Evolutionary conservation across 192 early-diverging fungal species (phyloP).

Genomic region (Thamnidium elegans): DNA sequence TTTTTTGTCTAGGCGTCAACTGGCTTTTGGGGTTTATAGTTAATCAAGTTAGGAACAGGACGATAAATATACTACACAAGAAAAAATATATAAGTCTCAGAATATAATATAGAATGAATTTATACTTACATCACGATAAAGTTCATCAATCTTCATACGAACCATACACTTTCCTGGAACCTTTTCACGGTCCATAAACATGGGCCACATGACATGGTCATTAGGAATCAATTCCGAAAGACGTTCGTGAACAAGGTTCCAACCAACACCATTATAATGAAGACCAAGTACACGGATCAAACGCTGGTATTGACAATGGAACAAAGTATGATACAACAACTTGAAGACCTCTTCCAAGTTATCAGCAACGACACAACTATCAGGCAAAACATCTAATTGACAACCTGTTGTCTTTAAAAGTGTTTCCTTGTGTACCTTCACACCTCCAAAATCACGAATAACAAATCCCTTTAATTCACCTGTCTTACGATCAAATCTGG

Average conservation of each 20-base stretch:
- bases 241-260: slow-evolving; percentile 52
- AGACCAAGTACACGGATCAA: slow-evolving; percentile 56
- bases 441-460: slow-evolving; percentile 67
- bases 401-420: slow-evolving; percentile 44
- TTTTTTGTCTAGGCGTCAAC: neutral
- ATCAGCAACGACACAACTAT: slow-evolving; percentile 52
- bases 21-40: slow-evolving; percentile 18
- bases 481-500: slow-evolving; percentile 48
- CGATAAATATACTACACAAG: slow-evolving; percentile 38
- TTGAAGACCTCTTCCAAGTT: slow-evolving; percentile 40
- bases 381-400: slow-evolving; percentile 51
- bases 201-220: slow-evolving; percentile 40
- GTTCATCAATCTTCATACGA: slow-evolving; percentile 63
- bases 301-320: slow-evolving; percentile 58
- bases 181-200: slow-evolving; percentile 42
- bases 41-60: slow-evolving; percentile 36
- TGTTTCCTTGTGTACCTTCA: slow-evolving; percentile 57
- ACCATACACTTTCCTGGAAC: slow-evolving; percentile 62
- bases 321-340: slow-evolving; percentile 60
- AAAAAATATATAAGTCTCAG: neutral
- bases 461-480: slow-evolving; percentile 56
- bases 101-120: neutral
- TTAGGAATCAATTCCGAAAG: slow-evolving; percentile 45
- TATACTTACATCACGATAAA: slow-evolving; percentile 59
- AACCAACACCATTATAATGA: slow-evolving; percentile 58